A percentile compares a stretch with the other conserved stretches of the same genome.
phyloP scores from a whole-genome alignment of 2,329 filamentous ascomycete species.

The Ceratocystis alfenasii region DNA sequence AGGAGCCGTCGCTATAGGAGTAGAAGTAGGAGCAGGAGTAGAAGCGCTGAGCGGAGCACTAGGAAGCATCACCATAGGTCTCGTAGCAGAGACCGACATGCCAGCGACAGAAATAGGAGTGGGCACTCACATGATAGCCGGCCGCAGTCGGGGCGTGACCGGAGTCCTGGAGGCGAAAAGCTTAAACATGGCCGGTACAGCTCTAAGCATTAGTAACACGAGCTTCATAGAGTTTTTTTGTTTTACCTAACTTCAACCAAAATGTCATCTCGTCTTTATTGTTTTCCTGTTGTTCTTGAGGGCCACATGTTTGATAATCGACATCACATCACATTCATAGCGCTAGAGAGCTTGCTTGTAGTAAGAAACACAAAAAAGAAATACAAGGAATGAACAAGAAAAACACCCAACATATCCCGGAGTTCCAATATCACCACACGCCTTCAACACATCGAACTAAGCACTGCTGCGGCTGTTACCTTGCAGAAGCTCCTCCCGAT shows the following conservation, averaged over 20 bases:
- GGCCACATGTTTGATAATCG: neutral
- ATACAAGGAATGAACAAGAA: slow-evolving; percentile 6
- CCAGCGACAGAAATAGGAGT: no score
- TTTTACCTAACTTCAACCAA: no score
- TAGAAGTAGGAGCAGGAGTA: neutral
- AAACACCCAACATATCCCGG: neutral
- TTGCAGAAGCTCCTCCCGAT: neutral
- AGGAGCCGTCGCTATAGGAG: neutral
- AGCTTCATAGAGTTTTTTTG: no score
- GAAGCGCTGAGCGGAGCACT: neutral
- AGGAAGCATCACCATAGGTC: neutral
- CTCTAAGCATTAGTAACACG: neutral
- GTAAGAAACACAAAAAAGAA: neutral
- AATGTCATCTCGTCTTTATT: neutral
- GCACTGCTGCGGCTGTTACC: neutral
- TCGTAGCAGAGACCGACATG: neutral
- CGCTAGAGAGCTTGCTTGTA: neutral
- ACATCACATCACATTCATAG: slow-evolving; percentile 4
- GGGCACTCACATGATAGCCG: neutral
- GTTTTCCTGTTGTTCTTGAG: neutral
- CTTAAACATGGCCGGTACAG: neutral
- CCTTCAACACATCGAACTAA: neutral
- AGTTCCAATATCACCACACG: neutral
- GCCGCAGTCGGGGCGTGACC: neutral
- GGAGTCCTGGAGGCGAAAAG: neutral